phyloP scores from a whole-genome alignment of 129 eudicot species.

The Lactuca sativa region DNA sequence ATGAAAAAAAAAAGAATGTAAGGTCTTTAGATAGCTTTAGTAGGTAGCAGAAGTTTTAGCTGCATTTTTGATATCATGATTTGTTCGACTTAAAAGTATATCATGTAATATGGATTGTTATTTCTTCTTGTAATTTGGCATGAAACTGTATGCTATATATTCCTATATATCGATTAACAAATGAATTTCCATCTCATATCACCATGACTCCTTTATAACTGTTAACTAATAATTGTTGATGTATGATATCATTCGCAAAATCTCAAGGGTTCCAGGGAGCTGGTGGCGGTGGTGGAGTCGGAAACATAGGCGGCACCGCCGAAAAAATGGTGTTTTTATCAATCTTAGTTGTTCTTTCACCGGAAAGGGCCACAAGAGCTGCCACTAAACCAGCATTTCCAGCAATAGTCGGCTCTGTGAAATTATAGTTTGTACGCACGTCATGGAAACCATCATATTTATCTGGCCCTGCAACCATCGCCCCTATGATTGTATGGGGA shows the following conservation, averaged over 20 bases:
- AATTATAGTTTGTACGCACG: constrained; percentile 80
- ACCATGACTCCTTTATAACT: too few species aligned
- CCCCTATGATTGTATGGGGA: constrained; percentile 63
- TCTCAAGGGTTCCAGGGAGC: constrained; percentile 70
- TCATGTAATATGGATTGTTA: constrained; percentile 14
- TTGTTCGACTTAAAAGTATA: constrained; percentile 15
- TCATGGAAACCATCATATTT: constrained; percentile 69
- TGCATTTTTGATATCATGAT: constrained; percentile 31
- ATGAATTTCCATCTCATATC: background rate
- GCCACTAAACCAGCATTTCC: constrained; percentile 90
- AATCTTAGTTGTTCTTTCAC: constrained; percentile 42
- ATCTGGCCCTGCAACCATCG: constrained; percentile 93
- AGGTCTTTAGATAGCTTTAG: constrained; percentile 34
- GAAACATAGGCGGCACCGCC: constrained; percentile 80
- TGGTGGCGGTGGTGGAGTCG: constrained; percentile 71
- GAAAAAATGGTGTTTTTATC: constrained; percentile 85
- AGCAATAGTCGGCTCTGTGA: constrained; percentile 83
- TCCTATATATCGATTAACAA: constrained; percentile 16
- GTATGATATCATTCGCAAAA: background rate
- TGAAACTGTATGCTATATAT: constrained; percentile 15
- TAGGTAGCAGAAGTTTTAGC: constrained; percentile 27
- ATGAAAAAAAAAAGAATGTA: constrained; percentile 8
- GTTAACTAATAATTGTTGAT: too few species aligned
- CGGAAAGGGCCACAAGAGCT: constrained; percentile 78
- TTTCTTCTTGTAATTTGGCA: constrained; percentile 18